Base-by-base conservation (phyloP, 164 flowering plant species). In the Chloranthus sessilifolius region DNA sequence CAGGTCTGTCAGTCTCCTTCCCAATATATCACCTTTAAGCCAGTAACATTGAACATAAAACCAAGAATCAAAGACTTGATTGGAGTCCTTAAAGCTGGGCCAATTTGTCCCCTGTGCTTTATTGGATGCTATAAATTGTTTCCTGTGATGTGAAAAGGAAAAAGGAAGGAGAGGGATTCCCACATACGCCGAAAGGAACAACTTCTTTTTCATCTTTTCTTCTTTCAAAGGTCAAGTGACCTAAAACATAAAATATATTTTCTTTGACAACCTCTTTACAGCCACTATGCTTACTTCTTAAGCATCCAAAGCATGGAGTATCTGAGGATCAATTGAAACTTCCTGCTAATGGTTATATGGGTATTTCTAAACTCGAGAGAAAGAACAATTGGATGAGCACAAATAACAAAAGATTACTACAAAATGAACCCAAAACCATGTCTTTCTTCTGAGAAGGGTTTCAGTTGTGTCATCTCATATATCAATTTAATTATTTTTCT, bases 21-120 rank as follows among this genome's bases (percentile, higher is more conserved):
- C n/a, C n/a, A n/a, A n/a, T n/a, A n/a, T n/a, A n/a, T n/a, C n/a
- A n/a, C n/a, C n/a, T n/a, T n/a, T n/a, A n/a, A n/a, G n/a, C n/a
- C n/a, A n/a, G n/a, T n/a, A n/a, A n/a, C n/a, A n/a, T n/a, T n/a
- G n/a, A 9, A 24, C 0, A 10, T n/a, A n/a, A n/a, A n/a, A n/a
- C n/a, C n/a, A n/a, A n/a, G n/a, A n/a, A n/a, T n/a, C n/a, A n/a
- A n/a, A n/a, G n/a, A n/a, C n/a, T n/a, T n/a, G n/a, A n/a, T n/a
- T n/a, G n/a, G n/a, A n/a, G n/a, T 7, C 60, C 60, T 37, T 55
- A 43, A 61, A 47, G 45, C 17, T 17, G 22, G 51, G 60, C 51
- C 55, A 48, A 33, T 55, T 43, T 62, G 66, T 55, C 60, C 22
- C 44, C 41, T 25, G 3, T 50, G 20, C 60, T 55, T 62, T 55